Conservation (phyloP, 1,139 yeast genomes). For the Candida tetrigidarum region DNA sequence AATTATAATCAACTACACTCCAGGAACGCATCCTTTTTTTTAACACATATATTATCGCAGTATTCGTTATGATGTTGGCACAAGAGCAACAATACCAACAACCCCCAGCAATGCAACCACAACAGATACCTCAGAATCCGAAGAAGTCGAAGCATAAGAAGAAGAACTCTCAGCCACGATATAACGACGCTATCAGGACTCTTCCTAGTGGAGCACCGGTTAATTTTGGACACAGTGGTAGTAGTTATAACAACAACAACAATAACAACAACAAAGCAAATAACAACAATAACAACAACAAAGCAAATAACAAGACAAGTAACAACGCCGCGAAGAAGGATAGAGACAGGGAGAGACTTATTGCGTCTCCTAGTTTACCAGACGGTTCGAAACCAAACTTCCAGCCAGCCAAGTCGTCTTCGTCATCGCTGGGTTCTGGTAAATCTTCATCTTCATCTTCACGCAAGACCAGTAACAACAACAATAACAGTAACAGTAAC, state of each 20-base stretch:
- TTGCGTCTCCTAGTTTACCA: constrained; percentile 27
- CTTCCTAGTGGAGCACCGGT: constrained; percentile 50
- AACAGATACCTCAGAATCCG: not conserved
- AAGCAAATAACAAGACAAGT: too few relatives aligned
- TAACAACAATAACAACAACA: too few relatives aligned
- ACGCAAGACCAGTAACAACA: not conserved
- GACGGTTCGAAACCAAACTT: constrained; percentile 40
- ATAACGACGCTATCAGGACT: constrained; percentile 24
- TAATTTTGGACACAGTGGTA: constrained; percentile 37
- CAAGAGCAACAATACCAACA: constrained; percentile 3
- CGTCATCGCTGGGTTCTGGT: too few relatives aligned
- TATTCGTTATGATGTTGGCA: too few relatives aligned
- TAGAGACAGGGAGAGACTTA: constrained; percentile 11
- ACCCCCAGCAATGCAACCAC: constrained; percentile 7
- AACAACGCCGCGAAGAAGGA: too few relatives aligned
- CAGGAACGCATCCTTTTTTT: too few relatives aligned
- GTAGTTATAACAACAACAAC: not conserved
- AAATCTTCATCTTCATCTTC: not conserved
- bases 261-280: too few relatives aligned
- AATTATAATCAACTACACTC: too few relatives aligned
- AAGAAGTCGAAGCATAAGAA: constrained; percentile 10
- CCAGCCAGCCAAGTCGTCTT: constrained; percentile 4
- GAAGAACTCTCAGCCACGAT: constrained; percentile 20
- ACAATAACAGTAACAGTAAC: constrained; percentile 6
- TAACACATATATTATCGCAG: too few relatives aligned